Conservation (phyloP, 371 early-diverging fungal genomes). For the Apophysomyces elegans region DNA sequence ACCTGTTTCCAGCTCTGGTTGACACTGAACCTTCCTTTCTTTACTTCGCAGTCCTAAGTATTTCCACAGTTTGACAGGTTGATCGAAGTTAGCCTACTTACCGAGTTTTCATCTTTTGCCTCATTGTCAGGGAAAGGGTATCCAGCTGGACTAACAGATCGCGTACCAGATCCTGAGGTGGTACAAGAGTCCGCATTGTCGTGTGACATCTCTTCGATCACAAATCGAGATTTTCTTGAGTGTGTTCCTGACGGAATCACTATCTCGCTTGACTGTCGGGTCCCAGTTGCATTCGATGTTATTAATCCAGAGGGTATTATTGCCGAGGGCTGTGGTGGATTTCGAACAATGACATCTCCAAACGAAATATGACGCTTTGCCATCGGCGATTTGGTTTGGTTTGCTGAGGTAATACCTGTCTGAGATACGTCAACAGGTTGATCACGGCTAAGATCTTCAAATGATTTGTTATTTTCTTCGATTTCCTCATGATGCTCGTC, state of each 20-base stretch:
- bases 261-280: slow-evolving; percentile 11
- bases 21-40: slow-evolving; percentile 67
- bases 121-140: slow-evolving; percentile 12
- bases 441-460: background rate
- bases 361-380: slow-evolving; percentile 51
- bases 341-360: slow-evolving; percentile 52
- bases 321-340: slow-evolving; percentile 14
- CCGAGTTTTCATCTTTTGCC: slow-evolving; percentile 15
- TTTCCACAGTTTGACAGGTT: background rate
- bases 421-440: background rate
- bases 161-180: slow-evolving; percentile 12
- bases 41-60: slow-evolving; percentile 43
- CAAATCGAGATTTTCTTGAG: slow-evolving; percentile 57
- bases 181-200: slow-evolving; percentile 11
- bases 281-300: slow-evolving; percentile 4
- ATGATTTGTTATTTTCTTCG: background rate
- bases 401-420: background rate
- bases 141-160: slow-evolving; percentile 15
- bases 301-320: background rate
- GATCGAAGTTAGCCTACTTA: background rate
- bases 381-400: background rate
- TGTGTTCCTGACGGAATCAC: background rate
- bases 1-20: slow-evolving; percentile 30
- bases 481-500: slow-evolving; percentile 24
- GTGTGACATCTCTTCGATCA: slow-evolving; percentile 50